Evolutionary conservation across 768 basidiomycete genomes (phyloP).

Genomic region (Lepiota brunneoincarnata): DNA sequence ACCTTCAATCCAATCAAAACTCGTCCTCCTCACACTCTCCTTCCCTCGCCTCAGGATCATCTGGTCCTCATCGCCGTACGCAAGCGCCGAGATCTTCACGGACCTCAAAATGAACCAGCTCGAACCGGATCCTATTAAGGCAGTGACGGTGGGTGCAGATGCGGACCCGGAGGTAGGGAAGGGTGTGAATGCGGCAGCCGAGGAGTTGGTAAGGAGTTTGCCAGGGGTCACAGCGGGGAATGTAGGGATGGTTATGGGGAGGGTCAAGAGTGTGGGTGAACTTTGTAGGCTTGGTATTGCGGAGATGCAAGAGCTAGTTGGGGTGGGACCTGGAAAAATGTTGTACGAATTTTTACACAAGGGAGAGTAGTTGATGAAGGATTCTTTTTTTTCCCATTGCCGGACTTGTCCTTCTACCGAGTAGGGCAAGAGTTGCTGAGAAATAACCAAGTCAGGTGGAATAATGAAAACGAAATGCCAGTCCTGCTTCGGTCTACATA

Average conservation of each 20-base stretch:
- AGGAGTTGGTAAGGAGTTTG: slow-evolving; percentile 77
- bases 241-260: slow-evolving; percentile 78
- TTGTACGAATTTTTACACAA: slow-evolving; percentile 83
- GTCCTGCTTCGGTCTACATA: too few relatives aligned
- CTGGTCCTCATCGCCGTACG: slow-evolving; percentile 96
- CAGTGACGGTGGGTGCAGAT: slow-evolving; percentile 79
- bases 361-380: slow-evolving; percentile 45
- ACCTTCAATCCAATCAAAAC: slow-evolving; percentile 81
- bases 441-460: too few relatives aligned
- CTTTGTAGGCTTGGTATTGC: slow-evolving; percentile 61
- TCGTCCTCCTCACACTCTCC: slow-evolving; percentile 83
- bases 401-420: too few relatives aligned
- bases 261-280: slow-evolving; percentile 73
- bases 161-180: slow-evolving; percentile 65
- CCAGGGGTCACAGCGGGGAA: slow-evolving; percentile 88
- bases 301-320: slow-evolving; percentile 72
- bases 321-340: slow-evolving; percentile 74
- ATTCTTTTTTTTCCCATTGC: too few relatives aligned
- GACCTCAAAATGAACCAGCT: slow-evolving; percentile 80
- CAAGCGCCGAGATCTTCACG: slow-evolving; percentile 87
- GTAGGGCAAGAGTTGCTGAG: too few relatives aligned
- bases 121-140: slow-evolving; percentile 78
- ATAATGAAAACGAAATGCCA: too few relatives aligned
- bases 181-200: slow-evolving; percentile 71
- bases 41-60: slow-evolving; percentile 94